Evolutionary conservation across 495 filamentous ascomycete species (phyloP), one percentile per base, ranked within the genome.

Genomic region (Daldinia grandis): DNA sequence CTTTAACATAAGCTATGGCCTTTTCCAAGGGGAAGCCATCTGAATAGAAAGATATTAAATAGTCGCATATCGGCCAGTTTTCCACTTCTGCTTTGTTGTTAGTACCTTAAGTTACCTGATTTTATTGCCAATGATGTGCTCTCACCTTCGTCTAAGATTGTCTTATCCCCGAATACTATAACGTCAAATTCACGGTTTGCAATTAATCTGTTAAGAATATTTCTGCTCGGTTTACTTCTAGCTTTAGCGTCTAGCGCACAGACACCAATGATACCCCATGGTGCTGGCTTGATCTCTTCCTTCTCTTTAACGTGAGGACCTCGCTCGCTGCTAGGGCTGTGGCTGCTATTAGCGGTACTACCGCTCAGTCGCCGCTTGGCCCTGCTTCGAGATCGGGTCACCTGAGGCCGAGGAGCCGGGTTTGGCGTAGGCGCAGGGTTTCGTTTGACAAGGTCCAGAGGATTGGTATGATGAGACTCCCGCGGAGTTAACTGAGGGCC

Each of bases 21-120:
- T 98, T 99, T 51, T 99, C 94, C 33, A 99, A 81, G 0, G 95
- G 95, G 69, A 99, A 99, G 0, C 95, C 95, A 78, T 97, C 94
- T 0, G 93, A 97, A 80, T 97, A 99, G 80, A 99, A 99, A 19
- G 93, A 95, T 53, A 99, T 95, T 21, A 99, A 82, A 73, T 95
- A 99, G 79, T 99, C 95, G 78, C 88, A 90, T 65, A 90, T 85
- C 37, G 90, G 90, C 90, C 90, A 92, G 72, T 91, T 90, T 72
- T 91, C 90, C 50, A 92, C 83, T 21, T 87, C 89, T 89, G 56
- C 53, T 24, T 19, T 21, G 21, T 14, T 28, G 73, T 80, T 66
- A 78, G 73, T 37, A 64, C 53, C 21, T 25, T 28, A 5, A 38
- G 1, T 6, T 14, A 62, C 10, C 10, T 7, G 5, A 8, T 15